Evolutionary conservation across 192 early-diverging fungal genomes (phyloP), one percentile per base, ranked within the genome.

Genomic region (Gryganskiella cystojenkinii): DNA sequence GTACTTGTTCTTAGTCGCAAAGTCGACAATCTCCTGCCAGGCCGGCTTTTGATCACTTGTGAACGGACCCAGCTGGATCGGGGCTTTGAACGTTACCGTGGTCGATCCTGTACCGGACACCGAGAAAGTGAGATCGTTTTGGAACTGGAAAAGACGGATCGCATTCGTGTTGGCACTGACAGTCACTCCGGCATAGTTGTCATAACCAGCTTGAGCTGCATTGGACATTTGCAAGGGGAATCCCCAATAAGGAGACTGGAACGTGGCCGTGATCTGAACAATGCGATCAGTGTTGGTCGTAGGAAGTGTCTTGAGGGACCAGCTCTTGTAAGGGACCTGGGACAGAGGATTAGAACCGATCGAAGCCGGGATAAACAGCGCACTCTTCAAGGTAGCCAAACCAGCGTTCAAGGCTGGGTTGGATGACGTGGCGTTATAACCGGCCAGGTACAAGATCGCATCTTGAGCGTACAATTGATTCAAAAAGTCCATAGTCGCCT

Each of bases 241-340:
- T 0, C 56, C 56, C 5, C 37, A 57, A 34, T 57, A 57, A 20
- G 56, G 56, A 15, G 56, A 57, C 20, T 57, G 56, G 56, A 57
- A 57, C 4, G 56, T 57, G 14, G 56, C 56, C 11, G 56, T 37
- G 35, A n/a, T 33, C 56, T 57, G 33, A 34, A 57, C 28, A 33
- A 57, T 27, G 9, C 24, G 37, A 34, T 57, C 56, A 19, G 56
- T 42, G n/a, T 22, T 20, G 35, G 56, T 57, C 19, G 56, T 57
- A 6, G 56, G 56, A 34, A 57, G 56, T 30, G 37, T 20, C 20
- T 57, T 57, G 35, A 57, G 30, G 33, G 55, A 56, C 55, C 55
- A 56, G 20, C 17, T 22, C 55, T 56, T 57, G 56, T 40, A 57
- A 3, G 56, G 56, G 22, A 34, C 30, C 20, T 57, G 56, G 20